Conservation (phyloP, 257 asterid genomes). For the Solanum pinnatisectum region DNA sequence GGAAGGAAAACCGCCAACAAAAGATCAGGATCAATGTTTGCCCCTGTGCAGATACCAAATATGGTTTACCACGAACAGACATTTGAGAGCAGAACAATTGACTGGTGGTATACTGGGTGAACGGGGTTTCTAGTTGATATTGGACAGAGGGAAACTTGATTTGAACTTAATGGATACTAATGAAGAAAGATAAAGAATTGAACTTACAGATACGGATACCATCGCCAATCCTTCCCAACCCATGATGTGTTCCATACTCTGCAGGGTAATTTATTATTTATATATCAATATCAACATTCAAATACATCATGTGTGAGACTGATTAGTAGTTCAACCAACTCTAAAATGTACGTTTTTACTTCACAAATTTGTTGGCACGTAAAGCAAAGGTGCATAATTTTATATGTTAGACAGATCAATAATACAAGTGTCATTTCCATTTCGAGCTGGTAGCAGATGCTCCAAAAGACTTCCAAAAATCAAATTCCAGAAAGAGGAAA, state of each 20-base stretch:
- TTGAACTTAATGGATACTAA: not conserved
- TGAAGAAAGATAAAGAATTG: not conserved
- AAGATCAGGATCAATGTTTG: slow-evolving; percentile 88
- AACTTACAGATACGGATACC: slow-evolving; percentile 92
- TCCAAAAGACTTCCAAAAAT: not conserved
- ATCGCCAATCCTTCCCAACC: slow-evolving; percentile 73
- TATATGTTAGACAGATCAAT: not conserved
- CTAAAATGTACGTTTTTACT: not conserved
- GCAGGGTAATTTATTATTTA: slow-evolving; percentile 3
- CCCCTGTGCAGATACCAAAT: slow-evolving; percentile 40
- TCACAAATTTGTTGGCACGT: not conserved
- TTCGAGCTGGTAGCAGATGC: not conserved
- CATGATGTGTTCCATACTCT: slow-evolving; percentile 78
- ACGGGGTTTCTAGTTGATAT: not conserved
- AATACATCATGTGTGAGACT: not conserved
- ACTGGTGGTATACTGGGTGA: not conserved
- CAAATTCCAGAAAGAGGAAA: not conserved
- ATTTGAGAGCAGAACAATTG: not conserved
- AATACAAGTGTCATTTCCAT: not conserved
- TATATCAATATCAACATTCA: not conserved
- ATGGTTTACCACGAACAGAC: not conserved
- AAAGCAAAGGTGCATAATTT: not conserved
- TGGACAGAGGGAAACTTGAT: not conserved
- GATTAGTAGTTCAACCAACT: not conserved
- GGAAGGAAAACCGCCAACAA: slow-evolving; percentile 97